Evolutionary conservation across 192 early-diverging fungal species (phyloP).

Genomic region (Gryganskiella cystojenkinii): DNA sequence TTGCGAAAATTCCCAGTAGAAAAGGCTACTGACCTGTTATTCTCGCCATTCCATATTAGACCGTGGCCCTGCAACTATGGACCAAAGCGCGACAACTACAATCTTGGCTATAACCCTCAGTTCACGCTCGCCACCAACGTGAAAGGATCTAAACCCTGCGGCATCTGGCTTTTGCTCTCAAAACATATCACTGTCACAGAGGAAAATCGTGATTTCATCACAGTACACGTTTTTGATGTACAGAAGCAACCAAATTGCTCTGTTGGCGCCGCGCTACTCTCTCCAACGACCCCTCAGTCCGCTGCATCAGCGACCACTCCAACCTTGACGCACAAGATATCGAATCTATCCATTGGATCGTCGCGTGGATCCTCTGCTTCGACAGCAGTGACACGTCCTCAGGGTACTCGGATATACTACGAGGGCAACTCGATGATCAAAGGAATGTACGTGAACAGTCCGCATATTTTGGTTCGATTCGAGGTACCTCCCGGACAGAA

Average conservation of each 20-base stretch:
- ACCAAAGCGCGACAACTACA: constrained; percentile 62
- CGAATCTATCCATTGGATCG: background rate
- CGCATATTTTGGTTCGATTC: constrained; percentile 80
- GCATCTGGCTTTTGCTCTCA: constrained; percentile 83
- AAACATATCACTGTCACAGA: constrained; percentile 87
- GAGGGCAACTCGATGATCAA: constrained; percentile 55
- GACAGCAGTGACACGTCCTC: constrained; percentile 49
- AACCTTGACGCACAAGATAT: background rate
- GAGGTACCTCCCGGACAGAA: constrained; percentile 65
- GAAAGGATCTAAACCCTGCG: constrained; percentile 55
- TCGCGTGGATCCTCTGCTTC: background rate
- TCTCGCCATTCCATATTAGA: constrained; percentile 6
- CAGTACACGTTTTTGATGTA: constrained; percentile 84
- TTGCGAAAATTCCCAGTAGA: background rate
- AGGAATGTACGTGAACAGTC: constrained; percentile 89
- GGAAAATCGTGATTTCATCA: constrained; percentile 89
- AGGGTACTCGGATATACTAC: constrained; percentile 52
- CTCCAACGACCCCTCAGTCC: constrained; percentile 9
- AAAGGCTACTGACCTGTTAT: constrained; percentile 17
- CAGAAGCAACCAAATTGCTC: constrained; percentile 30
- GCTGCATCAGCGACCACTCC: constrained; percentile 1
- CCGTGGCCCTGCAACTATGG: constrained; percentile 52
- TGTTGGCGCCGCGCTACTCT: background rate
- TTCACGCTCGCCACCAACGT: constrained; percentile 75
- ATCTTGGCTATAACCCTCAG: constrained; percentile 84